phyloP scores from a whole-genome alignment of 2,329 filamentous ascomycete species.

The Ascochyta koolunga region DNA sequence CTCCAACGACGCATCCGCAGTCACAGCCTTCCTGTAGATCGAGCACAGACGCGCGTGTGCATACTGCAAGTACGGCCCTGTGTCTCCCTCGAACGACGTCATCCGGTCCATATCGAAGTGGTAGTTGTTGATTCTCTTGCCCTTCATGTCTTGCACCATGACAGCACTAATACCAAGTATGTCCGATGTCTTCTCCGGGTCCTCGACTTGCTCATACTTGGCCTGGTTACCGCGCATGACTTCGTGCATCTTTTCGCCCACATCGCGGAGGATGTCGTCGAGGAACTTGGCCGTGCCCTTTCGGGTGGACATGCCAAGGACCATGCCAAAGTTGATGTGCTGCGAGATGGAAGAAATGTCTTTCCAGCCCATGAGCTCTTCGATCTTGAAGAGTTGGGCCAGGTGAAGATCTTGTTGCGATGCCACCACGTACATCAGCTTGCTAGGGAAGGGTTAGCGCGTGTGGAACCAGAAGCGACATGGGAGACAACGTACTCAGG shows the following conservation, averaged over 20 bases:
- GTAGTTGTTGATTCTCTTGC: slow-evolving; percentile 78
- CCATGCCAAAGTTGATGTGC: slow-evolving; percentile 71
- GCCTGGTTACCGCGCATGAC: slow-evolving; percentile 89
- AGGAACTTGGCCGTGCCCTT: slow-evolving; percentile 64
- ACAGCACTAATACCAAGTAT: slow-evolving; percentile 90
- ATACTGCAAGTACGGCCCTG: slow-evolving; percentile 84
- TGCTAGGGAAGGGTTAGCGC: slow-evolving; percentile 34
- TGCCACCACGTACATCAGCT: slow-evolving; percentile 72
- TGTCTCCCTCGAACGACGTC: slow-evolving; percentile 85
- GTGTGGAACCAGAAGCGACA: neutral
- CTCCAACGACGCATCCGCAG: slow-evolving; percentile 53
- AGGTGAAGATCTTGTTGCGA: slow-evolving; percentile 69
- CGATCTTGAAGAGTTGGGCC: slow-evolving; percentile 69
- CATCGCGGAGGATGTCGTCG: slow-evolving; percentile 59
- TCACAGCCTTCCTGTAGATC: slow-evolving; percentile 59
- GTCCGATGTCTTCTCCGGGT: slow-evolving; percentile 83
- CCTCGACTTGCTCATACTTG: slow-evolving; percentile 88
- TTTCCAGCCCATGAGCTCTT: slow-evolving; percentile 65
- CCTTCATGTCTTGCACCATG: slow-evolving; percentile 98
- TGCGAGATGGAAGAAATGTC: slow-evolving; percentile 65
- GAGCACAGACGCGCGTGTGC: slow-evolving; percentile 58
- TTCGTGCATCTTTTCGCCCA: slow-evolving; percentile 96
- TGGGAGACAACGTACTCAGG: slow-evolving; percentile 54
- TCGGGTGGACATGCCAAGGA: slow-evolving; percentile 67
- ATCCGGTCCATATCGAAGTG: slow-evolving; percentile 81